Evolutionary conservation across 345 rosid species (phyloP).

Genomic region (Camelina hispida): DNA sequence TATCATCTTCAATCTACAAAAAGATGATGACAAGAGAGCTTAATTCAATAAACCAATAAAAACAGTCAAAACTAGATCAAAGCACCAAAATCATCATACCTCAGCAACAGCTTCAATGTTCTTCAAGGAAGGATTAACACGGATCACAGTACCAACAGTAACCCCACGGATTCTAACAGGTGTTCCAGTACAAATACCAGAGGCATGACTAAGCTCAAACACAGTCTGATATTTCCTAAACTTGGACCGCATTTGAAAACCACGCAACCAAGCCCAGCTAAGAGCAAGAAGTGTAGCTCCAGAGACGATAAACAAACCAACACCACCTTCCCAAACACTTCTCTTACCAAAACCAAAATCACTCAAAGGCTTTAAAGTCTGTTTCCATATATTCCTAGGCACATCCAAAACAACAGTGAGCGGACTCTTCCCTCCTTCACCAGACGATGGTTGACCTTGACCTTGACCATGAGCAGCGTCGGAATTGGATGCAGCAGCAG

Average conservation of each 20-base stretch:
- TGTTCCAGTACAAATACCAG: slow-evolving; percentile 90
- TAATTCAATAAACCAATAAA: not conserved
- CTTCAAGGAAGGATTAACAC: slow-evolving; percentile 87
- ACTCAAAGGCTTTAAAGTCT: slow-evolving; percentile 75
- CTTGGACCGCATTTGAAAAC: slow-evolving; percentile 77
- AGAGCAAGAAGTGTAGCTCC: slow-evolving; percentile 86
- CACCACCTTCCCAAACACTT: slow-evolving; percentile 99
- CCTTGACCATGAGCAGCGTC: slow-evolving; percentile 54
- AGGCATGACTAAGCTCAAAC: slow-evolving; percentile 83
- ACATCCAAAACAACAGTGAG: slow-evolving; percentile 69
- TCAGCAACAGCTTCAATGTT: slow-evolving; percentile 93
- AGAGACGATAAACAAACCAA: slow-evolving; percentile 90
- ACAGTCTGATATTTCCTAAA: slow-evolving; percentile 86
- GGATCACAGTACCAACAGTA: slow-evolving; percentile 84
- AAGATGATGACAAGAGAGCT: not conserved
- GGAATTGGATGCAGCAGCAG: slow-evolving; percentile 48
- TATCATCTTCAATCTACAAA: slow-evolving; percentile 91
- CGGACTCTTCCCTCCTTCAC: slow-evolving; percentile 52
- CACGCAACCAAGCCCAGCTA: slow-evolving; percentile 90
- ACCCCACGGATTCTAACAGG: slow-evolving; percentile 98
- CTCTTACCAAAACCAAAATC: slow-evolving; percentile 93
- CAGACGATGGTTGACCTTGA: slow-evolving; percentile 54
- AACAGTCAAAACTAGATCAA: slow-evolving; percentile 18
- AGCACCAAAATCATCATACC: slow-evolving; percentile 53
- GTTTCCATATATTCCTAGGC: slow-evolving; percentile 79